Conservation (phyloP, 495 filamentous ascomycete genomes). For the Lophium mytilinum region DNA sequence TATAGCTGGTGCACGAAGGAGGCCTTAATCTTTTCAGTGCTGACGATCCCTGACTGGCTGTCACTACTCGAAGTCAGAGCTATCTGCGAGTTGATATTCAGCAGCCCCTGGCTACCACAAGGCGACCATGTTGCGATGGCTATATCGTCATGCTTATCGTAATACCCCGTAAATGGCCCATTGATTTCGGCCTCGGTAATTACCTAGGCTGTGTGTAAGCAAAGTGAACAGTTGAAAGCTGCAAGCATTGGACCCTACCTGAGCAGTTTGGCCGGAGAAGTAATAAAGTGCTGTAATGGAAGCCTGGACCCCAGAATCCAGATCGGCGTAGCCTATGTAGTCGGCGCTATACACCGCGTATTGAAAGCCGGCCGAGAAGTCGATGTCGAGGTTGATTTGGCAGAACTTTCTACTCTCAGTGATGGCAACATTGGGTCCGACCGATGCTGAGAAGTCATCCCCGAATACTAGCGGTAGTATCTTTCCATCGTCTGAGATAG, state of each 20-base stretch:
- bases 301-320: constrained; percentile 38
- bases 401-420: constrained; percentile 41
- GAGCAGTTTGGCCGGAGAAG: constrained; percentile 36
- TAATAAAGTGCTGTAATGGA: constrained; percentile 41
- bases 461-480: constrained; percentile 16
- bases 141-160: constrained; percentile 24
- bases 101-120: constrained; percentile 19
- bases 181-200: constrained; percentile 4
- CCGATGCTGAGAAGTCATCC: constrained; percentile 31
- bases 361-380: constrained; percentile 41
- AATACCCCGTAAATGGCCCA: constrained; percentile 19
- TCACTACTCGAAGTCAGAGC: constrained; percentile 15
- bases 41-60: constrained; percentile 22
- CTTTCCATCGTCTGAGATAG: constrained; percentile 10
- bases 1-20: constrained; percentile 29
- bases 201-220: not conserved
- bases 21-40: constrained; percentile 28
- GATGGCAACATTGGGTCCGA: constrained; percentile 31
- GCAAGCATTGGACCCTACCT: constrained; percentile 6
- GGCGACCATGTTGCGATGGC: constrained; percentile 22
- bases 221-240: too few relatives aligned
- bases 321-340: constrained; percentile 39
- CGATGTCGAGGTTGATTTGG: constrained; percentile 40
- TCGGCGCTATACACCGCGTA: constrained; percentile 42
- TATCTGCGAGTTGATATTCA: constrained; percentile 31